Percentiles rank a stretch among this genome's conserved stretches.
phyloP scores from a whole-genome alignment of 2,329 filamentous ascomycete genomes.

The Torrubiella hemipterigena region DNA sequence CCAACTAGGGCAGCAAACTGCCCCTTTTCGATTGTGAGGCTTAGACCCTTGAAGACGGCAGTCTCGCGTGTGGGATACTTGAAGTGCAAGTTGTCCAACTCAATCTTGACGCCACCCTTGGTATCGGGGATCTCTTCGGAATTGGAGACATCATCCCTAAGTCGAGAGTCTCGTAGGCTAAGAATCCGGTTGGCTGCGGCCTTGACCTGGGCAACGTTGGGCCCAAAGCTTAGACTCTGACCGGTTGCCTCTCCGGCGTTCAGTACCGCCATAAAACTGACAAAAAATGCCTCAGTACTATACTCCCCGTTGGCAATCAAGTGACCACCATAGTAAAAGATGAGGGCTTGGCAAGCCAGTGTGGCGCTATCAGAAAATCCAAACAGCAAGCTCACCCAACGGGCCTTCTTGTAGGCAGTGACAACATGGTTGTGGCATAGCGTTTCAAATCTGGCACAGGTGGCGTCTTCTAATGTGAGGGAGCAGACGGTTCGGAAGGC shows the following conservation, averaged over 20 bases:
- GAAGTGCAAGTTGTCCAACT: slow-evolving; percentile 45
- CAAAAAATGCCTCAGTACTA: slow-evolving; percentile 32
- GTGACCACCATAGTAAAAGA: slow-evolving; percentile 55
- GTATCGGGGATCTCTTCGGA: slow-evolving; percentile 28
- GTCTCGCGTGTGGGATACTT: slow-evolving; percentile 46
- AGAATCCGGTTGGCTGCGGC: slow-evolving; percentile 50
- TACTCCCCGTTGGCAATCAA: slow-evolving; percentile 42
- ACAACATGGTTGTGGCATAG: slow-evolving; percentile 48
- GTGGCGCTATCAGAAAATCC: slow-evolving; percentile 57
- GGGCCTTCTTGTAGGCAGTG: slow-evolving; percentile 47
- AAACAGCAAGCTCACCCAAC: slow-evolving; percentile 52
- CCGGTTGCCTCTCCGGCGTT: slow-evolving; percentile 57
- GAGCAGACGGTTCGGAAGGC: slow-evolving; percentile 63
- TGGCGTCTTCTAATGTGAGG: slow-evolving; percentile 56
- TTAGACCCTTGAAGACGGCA: slow-evolving; percentile 47
- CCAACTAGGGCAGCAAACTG: slow-evolving; percentile 62
- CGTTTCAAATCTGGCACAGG: slow-evolving; percentile 46
- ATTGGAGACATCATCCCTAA: slow-evolving; percentile 18
- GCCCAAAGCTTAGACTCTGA: slow-evolving; percentile 54
- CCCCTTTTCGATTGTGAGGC: slow-evolving; percentile 52
- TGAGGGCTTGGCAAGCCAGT: slow-evolving; percentile 49
- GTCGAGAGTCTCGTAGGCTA: slow-evolving; percentile 31
- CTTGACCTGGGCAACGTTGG: slow-evolving; percentile 48
- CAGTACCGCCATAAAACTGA: slow-evolving; percentile 54
- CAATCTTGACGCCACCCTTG: slow-evolving; percentile 42